Conservation (phyloP, 768 basidiomycete genomes). For the Phanerochaete sordida region DNA sequence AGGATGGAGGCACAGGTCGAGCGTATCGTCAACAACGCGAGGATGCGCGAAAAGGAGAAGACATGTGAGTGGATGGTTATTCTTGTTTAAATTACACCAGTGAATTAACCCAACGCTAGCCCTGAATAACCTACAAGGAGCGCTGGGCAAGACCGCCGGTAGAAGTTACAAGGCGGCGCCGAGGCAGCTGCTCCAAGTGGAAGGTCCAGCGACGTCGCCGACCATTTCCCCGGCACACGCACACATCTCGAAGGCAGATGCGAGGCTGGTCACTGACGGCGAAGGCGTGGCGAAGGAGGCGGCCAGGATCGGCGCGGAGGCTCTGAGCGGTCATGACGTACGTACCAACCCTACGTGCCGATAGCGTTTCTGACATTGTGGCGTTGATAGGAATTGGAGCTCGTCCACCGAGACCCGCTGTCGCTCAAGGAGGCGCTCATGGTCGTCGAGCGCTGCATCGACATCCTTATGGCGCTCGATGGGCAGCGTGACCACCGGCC, state of each 20-base stretch:
- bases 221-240: constrained; percentile 42
- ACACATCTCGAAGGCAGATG: constrained; percentile 54
- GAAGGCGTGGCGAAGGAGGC: constrained; percentile 69
- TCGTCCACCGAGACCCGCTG: constrained; percentile 69
- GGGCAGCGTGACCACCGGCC: constrained; percentile 77
- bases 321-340: constrained; percentile 60
- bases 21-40: constrained; percentile 89
- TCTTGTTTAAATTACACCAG: neutral
- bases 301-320: constrained; percentile 70
- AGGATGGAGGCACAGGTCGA: constrained; percentile 95
- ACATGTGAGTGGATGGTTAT: constrained; percentile 31
- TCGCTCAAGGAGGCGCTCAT: constrained; percentile 74
- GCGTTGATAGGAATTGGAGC: constrained; percentile 50
- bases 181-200: constrained; percentile 90
- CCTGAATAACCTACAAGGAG: constrained; percentile 81
- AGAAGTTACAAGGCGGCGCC: constrained; percentile 96
- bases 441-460: constrained; percentile 83
- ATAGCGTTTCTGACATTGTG: neutral
- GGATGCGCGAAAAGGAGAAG: constrained; percentile 83
- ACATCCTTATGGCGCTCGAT: constrained; percentile 78
- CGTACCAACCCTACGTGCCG: constrained; percentile 24
- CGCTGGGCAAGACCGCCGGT: constrained; percentile 90
- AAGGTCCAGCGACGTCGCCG: constrained; percentile 36
- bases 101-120: constrained; percentile 34
- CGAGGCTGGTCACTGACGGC: constrained; percentile 29